Conservation (phyloP, 2,329 filamentous ascomycete species). For the Pseudogymnoascus sp. region DNA sequence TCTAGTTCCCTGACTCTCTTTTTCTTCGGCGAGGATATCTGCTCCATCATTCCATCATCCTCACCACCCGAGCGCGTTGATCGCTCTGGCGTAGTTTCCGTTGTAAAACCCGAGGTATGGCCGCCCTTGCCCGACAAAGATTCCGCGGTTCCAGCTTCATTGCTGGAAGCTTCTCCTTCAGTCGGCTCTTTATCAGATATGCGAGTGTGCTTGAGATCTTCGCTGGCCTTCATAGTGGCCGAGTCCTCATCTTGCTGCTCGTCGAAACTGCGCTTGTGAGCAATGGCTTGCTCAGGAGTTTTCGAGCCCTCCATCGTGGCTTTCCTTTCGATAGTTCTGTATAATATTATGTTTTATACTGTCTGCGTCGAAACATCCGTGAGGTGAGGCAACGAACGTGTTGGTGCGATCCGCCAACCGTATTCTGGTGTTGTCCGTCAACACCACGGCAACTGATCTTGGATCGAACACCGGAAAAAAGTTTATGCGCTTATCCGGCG, state of each 20-base stretch:
- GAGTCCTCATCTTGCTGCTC: conserved; percentile 42
- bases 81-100: conserved; percentile 23
- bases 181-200: conserved; percentile 44
- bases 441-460: background rate
- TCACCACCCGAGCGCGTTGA: conserved; percentile 31
- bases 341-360: conserved; percentile 4
- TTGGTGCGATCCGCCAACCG: conserved; percentile 2
- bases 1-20: conserved; percentile 40
- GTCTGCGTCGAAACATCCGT: background rate
- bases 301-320: background rate
- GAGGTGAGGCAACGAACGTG: conserved; percentile 1
- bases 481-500: background rate
- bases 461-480: background rate
- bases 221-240: conserved; percentile 54
- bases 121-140: conserved; percentile 25
- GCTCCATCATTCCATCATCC: conserved; percentile 38
- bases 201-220: conserved; percentile 56
- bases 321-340: background rate
- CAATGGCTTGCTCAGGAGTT: conserved; percentile 3
- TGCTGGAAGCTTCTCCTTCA: conserved; percentile 20
- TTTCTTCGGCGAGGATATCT: conserved; percentile 55
- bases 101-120: conserved; percentile 19
- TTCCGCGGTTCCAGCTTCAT: conserved; percentile 20
- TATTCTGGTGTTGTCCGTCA: background rate
- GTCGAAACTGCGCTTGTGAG: conserved; percentile 11